phyloP scores from a whole-genome alignment of 108 stramenopile genomes.

The Thalassiosira profunda region DNA sequence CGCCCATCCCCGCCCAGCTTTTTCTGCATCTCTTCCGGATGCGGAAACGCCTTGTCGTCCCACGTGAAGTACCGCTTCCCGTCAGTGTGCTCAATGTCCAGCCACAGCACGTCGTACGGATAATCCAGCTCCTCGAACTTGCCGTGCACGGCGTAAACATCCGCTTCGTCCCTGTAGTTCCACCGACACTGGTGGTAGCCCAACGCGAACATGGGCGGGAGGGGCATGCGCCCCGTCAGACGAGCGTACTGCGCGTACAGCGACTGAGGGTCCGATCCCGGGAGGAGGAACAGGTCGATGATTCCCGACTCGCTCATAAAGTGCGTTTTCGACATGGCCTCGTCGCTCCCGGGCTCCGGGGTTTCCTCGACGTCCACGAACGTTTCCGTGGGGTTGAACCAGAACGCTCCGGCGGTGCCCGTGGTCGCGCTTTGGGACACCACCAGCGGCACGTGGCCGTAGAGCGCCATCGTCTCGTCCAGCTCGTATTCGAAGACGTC shows the following conservation, averaged over 20 bases:
- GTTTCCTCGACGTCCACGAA: constrained; percentile 93
- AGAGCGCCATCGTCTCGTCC: constrained; percentile 98
- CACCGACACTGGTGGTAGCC: constrained; percentile 99
- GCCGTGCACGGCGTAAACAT: constrained; percentile 92
- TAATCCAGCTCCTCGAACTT: constrained; percentile 97
- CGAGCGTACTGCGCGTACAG: constrained; percentile 91
- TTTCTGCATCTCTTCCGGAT: constrained; percentile 94
- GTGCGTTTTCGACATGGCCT: constrained; percentile 73
- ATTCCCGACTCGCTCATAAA: constrained; percentile 97
- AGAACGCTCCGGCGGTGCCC: constrained; percentile 94
- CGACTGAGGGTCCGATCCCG: constrained; percentile 73
- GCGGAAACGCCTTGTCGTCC: constrained; percentile 95
- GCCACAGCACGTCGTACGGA: constrained; percentile 99
- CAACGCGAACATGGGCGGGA: constrained; percentile 97
- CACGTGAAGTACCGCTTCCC: constrained; percentile 99
- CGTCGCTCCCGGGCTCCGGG: constrained; percentile 6
- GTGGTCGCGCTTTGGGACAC: constrained; percentile 70
- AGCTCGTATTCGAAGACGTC: constrained; percentile 99
- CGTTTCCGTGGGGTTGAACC: constrained; percentile 99
- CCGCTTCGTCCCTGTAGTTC: constrained; percentile 99
- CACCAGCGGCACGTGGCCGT: constrained; percentile 95
- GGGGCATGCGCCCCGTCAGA: constrained; percentile 85
- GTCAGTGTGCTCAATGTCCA: constrained; percentile 99
- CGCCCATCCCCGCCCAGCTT: constrained; percentile 90
- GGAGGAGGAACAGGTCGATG: constrained; percentile 90